Conservation (phyloP, 257 asterid species). For the Primulina tabacum region DNA sequence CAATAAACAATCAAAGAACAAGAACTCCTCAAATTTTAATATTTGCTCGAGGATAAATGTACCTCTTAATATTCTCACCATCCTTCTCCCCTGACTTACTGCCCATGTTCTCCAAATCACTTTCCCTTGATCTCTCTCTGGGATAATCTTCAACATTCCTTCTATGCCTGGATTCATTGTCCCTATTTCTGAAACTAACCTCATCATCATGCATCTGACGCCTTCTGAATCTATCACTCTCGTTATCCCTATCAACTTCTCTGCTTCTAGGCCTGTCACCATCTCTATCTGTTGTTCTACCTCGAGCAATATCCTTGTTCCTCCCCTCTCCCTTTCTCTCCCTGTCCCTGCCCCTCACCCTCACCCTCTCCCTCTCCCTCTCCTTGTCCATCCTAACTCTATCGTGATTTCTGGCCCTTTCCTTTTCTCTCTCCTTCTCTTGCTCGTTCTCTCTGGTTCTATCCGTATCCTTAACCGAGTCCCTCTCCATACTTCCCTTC, state of each 20-base stretch:
- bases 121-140: conserved; percentile 42
- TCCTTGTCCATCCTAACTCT: conserved; percentile 36
- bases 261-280: conserved; percentile 39
- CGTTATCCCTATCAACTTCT: conserved; percentile 44
- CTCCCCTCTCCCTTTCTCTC: conserved; percentile 35
- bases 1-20: conserved; percentile 12
- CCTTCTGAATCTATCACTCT: conserved; percentile 42
- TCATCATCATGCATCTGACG: conserved; percentile 43
- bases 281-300: conserved; percentile 40
- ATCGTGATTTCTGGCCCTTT: conserved; percentile 31
- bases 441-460: conserved; percentile 35
- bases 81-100: conserved; percentile 33
- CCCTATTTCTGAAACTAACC: conserved; percentile 44
- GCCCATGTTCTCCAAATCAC: conserved; percentile 29
- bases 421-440: conserved; percentile 32
- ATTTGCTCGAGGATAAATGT: conserved; percentile 21
- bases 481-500: conserved; percentile 59
- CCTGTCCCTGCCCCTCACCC: conserved; percentile 22
- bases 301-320: conserved; percentile 43
- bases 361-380: conserved; percentile 26
- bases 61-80: conserved; percentile 48
- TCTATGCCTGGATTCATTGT: conserved; percentile 45
- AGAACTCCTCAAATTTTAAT: conserved; percentile 2
- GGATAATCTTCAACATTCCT: conserved; percentile 46
- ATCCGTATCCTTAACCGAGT: conserved; percentile 37